phyloP scores from a whole-genome alignment of 192 early-diverging fungal genomes.

The Linnemannia elongata region DNA sequence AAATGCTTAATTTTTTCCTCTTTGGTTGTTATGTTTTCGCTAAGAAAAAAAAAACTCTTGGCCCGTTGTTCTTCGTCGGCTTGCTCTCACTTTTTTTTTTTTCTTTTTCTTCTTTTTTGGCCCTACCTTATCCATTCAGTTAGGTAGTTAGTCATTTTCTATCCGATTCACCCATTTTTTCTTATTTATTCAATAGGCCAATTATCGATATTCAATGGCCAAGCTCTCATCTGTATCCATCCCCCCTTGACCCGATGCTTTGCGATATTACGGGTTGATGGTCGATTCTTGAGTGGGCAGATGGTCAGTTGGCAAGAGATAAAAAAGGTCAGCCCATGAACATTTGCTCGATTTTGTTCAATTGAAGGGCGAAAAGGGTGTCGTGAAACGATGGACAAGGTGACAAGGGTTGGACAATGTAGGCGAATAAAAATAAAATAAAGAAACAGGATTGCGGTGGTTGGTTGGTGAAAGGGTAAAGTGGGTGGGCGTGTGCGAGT shows the following conservation, averaged over 20 bases:
- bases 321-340: no score
- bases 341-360: no score
- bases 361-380: no score
- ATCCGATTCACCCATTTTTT: constrained; percentile 1
- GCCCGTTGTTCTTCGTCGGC: not conserved
- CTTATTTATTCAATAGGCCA: not conserved
- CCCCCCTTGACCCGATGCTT: not conserved
- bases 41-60: not conserved
- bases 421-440: not conserved
- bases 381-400: no score
- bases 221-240: not conserved
- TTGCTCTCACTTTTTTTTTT: not conserved
- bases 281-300: no score
- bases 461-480: not conserved
- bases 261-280: not conserved
- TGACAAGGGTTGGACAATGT: not conserved
- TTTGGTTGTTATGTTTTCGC: not conserved
- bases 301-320: no score
- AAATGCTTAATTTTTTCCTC: constrained; percentile 8
- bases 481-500: not conserved
- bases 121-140: not conserved
- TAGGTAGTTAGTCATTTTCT: not conserved
- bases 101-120: not conserved
- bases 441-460: not conserved
- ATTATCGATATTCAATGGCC: no score